Percentiles rank a stretch among this genome's conserved stretches.
Conservation (phyloP, 345 rosid species). For the Euclidium syriacum region DNA sequence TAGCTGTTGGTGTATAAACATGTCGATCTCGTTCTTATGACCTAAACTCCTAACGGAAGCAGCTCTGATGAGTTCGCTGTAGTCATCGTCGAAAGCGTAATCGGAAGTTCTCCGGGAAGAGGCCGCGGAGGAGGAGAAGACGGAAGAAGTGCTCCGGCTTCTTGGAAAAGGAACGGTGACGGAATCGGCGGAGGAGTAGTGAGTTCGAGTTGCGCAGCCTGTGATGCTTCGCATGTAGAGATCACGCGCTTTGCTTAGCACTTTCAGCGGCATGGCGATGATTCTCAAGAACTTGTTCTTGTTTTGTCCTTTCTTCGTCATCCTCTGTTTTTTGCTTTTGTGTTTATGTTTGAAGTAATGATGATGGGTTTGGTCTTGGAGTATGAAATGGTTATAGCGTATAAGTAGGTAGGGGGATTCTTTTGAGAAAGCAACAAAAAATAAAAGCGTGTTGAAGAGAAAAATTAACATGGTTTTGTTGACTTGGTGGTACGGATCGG, state of each 20-base stretch:
- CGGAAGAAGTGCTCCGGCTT: constrained; percentile 48
- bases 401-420: constrained; percentile 19
- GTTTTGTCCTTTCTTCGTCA: constrained; percentile 24
- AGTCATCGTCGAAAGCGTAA: constrained; percentile 41
- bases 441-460: constrained; percentile 20
- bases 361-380: constrained; percentile 2
- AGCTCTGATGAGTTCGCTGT: constrained; percentile 52
- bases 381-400: neutral
- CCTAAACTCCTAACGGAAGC: constrained; percentile 49
- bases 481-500: constrained; percentile 15
- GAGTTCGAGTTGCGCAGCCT: constrained; percentile 35
- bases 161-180: constrained; percentile 38
- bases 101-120: constrained; percentile 12
- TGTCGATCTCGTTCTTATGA: constrained; percentile 44
- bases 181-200: constrained; percentile 21
- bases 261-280: constrained; percentile 41
- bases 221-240: constrained; percentile 58
- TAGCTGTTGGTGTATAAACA: constrained; percentile 34
- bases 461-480: neutral
- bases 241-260: constrained; percentile 56
- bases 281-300: constrained; percentile 42
- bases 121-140: constrained; percentile 25
- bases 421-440: neutral
- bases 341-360: neutral
- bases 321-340: neutral